Percentiles rank a stretch among this genome's conserved stretches.
These are phyloP conservation scores for Cladophialophora psammophila DNA, from an alignment of 2,329 filamentous ascomycete genomes.

Conservation along the genomic window DNA sequence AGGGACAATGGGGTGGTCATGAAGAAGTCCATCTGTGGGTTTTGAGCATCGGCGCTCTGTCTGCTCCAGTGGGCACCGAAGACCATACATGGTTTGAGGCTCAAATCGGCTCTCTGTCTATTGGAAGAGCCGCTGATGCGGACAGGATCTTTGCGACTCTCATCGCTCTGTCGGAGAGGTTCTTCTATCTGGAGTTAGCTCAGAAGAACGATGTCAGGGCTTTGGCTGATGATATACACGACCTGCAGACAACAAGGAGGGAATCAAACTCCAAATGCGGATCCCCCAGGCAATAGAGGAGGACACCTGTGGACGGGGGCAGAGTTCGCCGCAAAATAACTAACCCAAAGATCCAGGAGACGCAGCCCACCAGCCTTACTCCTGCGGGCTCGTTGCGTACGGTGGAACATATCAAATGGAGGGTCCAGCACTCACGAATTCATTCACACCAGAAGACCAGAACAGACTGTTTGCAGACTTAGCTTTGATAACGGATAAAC, in stretches of 20 bases:
- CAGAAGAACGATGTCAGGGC: constrained; percentile 18
- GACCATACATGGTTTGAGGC: constrained; percentile 19
- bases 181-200: constrained; percentile 28
- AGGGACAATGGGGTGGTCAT: constrained; percentile 22
- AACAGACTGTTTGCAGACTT: too few species aligned
- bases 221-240: constrained; percentile 16
- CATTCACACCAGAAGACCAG: too few species aligned
- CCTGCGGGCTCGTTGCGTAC: too few species aligned
- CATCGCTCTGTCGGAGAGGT: constrained; percentile 8
- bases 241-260: background rate
- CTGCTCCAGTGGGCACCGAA: constrained; percentile 11
- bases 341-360: too few species aligned
- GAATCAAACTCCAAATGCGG: background rate
- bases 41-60: constrained; percentile 23
- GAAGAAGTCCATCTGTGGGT: constrained; percentile 26
- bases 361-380: too few species aligned
- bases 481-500: too few species aligned
- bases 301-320: background rate
- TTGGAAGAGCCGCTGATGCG: background rate
- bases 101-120: background rate
- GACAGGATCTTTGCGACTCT: constrained; percentile 16
- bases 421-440: too few species aligned
- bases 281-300: background rate
- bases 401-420: too few species aligned
- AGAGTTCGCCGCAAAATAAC: too few species aligned